Evolutionary conservation across 1,284 basidiomycete genomes (phyloP).

Genomic region (Marasmius sp.): DNA sequence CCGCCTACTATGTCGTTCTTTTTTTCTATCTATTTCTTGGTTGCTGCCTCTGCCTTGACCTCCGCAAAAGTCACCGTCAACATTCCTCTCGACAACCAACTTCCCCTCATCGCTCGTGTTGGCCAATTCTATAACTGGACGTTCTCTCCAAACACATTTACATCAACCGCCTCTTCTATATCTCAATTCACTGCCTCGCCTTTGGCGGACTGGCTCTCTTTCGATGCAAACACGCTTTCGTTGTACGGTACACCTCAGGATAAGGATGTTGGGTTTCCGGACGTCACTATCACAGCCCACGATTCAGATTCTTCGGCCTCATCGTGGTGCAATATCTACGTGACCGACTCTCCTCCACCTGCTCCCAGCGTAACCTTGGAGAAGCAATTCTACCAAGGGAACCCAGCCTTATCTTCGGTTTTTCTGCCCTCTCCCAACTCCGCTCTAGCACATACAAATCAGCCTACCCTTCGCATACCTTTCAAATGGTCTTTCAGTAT

Average conservation of each 20-base stretch:
- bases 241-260: conserved; percentile 60
- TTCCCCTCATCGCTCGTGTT: conserved; percentile 62
- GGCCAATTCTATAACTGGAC: conserved; percentile 63
- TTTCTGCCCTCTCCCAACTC: conserved; percentile 58
- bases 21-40: conserved; percentile 57
- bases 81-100: conserved; percentile 57
- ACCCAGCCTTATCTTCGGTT: conserved; percentile 68
- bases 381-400: conserved; percentile 59
- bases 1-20: conserved; percentile 44
- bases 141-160: conserved; percentile 60
- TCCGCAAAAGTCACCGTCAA: conserved; percentile 46
- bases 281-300: conserved; percentile 56
- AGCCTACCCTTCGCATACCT: conserved; percentile 75
- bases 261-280: conserved; percentile 55
- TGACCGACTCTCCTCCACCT: conserved; percentile 59
- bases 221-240: conserved; percentile 50
- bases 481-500: conserved; percentile 89
- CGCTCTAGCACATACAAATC: conserved; percentile 43
- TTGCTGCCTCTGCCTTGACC: conserved; percentile 33
- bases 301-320: conserved; percentile 47
- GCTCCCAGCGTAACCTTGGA: conserved; percentile 54
- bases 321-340: conserved; percentile 59
- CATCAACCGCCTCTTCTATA: conserved; percentile 42
- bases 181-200: conserved; percentile 42
- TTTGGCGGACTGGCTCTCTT: conserved; percentile 67